Evolutionary conservation across 208 protist genomes (phyloP), one percentile per base, ranked within the genome.

Genomic region (Lotmaria passim): DNA sequence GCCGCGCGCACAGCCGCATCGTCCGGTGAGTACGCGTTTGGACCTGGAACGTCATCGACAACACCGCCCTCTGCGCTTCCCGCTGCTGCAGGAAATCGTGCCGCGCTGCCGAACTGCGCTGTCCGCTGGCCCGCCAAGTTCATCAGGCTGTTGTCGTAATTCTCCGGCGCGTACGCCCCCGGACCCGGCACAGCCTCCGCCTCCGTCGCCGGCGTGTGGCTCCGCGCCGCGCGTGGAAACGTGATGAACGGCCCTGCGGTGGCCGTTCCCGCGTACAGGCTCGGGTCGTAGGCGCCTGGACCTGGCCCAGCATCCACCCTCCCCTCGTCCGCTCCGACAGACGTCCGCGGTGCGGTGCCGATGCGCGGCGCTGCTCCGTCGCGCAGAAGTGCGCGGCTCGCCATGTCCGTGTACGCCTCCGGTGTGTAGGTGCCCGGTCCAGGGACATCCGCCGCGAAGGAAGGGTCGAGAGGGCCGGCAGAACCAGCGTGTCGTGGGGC

Each of bases 211-310:
- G n/a, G 36, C 19, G 11, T 38, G 11, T 10, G 34, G 17, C 19
- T 48, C 1, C 34, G 31, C 21, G 8, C 31, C n/a, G 63, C 58
- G 39, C 61, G 66, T 19, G 66, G 47, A 51, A 79, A 73, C 28
- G 50, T 73, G 36, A 70, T 34, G 41, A 63, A 69, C 28, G 73
- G 65, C 12, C 8, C 41, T 0, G 66, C 30, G 7, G 51, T 24
- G 8, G 46, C 34, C 23, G n/a, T n/a, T n/a, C 21, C 33, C 6
- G 38, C 28, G 28, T 24, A 41, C 14, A 48, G 15, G 19, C 53
- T 60, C 39, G 70, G 59, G 15, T 80, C 75, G 64, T 85, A 84
- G n/a, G 67, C 68, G 17, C 79, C 73, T 30, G 78, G 78, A 1
- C 78, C 78, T 8, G 73, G 73, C 14, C 44, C 53, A 11, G 17